phyloP scores from a whole-genome alignment of 495 filamentous ascomycete species.

The Letharia lupina region DNA sequence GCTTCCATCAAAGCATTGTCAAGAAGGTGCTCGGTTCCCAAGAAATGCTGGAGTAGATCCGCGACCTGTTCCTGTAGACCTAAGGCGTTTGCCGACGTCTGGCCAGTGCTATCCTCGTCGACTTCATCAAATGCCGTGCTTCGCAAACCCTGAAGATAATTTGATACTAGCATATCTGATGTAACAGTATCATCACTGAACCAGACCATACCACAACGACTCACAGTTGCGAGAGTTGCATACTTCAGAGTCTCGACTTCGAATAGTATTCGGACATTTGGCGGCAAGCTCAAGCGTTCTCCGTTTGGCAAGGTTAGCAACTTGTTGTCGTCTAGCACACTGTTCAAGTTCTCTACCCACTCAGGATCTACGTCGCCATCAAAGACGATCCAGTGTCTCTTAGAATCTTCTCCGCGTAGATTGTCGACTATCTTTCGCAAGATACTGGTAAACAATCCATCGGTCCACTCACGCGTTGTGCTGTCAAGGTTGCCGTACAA shows the following conservation, averaged over 20 bases:
- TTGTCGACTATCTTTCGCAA: slow-evolving; percentile 98
- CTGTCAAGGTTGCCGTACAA: slow-evolving; percentile 92
- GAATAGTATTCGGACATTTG: slow-evolving; percentile 98
- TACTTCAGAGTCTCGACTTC: slow-evolving; percentile 99
- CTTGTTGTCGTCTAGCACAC: slow-evolving; percentile 98
- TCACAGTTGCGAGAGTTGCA: slow-evolving; percentile 92
- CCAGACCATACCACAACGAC: slow-evolving; percentile 99
- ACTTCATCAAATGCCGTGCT: slow-evolving; percentile 82
- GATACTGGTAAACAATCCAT: slow-evolving; percentile 96
- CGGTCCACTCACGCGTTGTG: slow-evolving; percentile 96
- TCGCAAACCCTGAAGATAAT: slow-evolving; percentile 78
- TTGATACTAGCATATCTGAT: slow-evolving; percentile 80
- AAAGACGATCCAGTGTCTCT: slow-evolving; percentile 98
- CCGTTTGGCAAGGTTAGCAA: slow-evolving; percentile 93
- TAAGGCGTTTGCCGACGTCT: slow-evolving; percentile 65
- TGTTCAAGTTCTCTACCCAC: slow-evolving; percentile 99
- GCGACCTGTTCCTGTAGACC: slow-evolving; percentile 69
- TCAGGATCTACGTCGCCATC: slow-evolving; percentile 98
- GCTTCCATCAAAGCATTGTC: slow-evolving; percentile 66
- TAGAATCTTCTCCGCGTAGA: slow-evolving; percentile 88
- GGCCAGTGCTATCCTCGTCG: slow-evolving; percentile 83
- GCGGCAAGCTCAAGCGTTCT: slow-evolving; percentile 85
- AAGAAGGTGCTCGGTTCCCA: slow-evolving; percentile 72
- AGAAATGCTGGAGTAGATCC: slow-evolving; percentile 61
- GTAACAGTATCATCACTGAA: slow-evolving; percentile 97